phyloP scores from a whole-genome alignment of 768 basidiomycete genomes.

The Boletales sp. region DNA sequence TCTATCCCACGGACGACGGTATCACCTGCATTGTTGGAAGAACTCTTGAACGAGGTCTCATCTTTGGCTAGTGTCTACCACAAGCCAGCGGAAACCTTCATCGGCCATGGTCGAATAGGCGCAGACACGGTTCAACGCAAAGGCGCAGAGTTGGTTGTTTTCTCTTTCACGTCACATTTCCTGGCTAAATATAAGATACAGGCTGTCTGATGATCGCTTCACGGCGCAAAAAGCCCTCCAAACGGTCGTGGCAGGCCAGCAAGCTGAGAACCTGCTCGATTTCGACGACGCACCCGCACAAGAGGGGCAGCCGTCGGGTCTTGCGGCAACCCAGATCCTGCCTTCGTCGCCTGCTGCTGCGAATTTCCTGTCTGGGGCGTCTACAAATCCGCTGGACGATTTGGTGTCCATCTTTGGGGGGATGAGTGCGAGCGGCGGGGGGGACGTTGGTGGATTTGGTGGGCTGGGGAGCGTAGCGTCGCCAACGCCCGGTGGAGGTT shows the following conservation, averaged over 20 bases:
- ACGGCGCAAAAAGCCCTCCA: slow-evolving; percentile 83
- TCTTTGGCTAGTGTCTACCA: slow-evolving; percentile 94
- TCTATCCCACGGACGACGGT: slow-evolving; percentile 90
- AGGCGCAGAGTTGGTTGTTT: slow-evolving; percentile 50
- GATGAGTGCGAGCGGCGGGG: slow-evolving; percentile 31
- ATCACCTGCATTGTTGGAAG: slow-evolving; percentile 81
- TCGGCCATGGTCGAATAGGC: slow-evolving; percentile 86
- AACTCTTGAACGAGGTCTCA: slow-evolving; percentile 87
- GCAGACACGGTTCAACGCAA: slow-evolving; percentile 73
- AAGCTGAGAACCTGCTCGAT: slow-evolving; percentile 92
- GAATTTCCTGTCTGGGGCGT: slow-evolving; percentile 72
- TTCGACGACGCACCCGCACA: slow-evolving; percentile 72
- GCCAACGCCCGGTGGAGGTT: slow-evolving; percentile 4
- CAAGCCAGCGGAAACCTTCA: slow-evolving; percentile 93
- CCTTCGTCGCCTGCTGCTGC: slow-evolving; percentile 70
- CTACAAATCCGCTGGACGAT: slow-evolving; percentile 88
- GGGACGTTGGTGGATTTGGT: slow-evolving; percentile 11
- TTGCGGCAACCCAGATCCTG: slow-evolving; percentile 74
- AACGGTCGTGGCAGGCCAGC: slow-evolving; percentile 87
- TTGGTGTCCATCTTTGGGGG: slow-evolving; percentile 88
- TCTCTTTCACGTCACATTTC: neutral
- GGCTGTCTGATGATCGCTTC: slow-evolving; percentile 64
- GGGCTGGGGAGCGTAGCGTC: slow-evolving; percentile 13
- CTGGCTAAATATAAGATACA: slow-evolving; percentile 19
- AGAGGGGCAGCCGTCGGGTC: slow-evolving; percentile 63